Evolutionary conservation across 768 basidiomycete genomes (phyloP).

Genomic region (Suillus plorans): DNA sequence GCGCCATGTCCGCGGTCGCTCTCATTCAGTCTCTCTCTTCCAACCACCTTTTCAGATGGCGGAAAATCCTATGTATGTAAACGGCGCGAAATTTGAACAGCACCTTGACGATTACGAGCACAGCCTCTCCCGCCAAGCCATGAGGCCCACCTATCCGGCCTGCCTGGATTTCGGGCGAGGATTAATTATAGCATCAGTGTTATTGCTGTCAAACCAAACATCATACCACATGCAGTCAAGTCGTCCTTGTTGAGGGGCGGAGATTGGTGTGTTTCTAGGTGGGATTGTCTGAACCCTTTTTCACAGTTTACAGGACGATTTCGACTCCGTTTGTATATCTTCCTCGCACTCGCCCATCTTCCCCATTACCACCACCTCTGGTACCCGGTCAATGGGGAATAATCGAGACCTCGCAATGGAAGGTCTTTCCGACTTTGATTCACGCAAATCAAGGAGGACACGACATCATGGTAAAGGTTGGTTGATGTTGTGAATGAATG

Average conservation of each 20-base stretch:
- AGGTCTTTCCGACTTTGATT: slow-evolving; percentile 40
- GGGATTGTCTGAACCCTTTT: background rate
- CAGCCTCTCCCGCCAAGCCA: slow-evolving; percentile 74
- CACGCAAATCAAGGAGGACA: slow-evolving; percentile 38
- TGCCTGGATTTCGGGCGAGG: slow-evolving; percentile 70
- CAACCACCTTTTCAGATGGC: slow-evolving; percentile 55
- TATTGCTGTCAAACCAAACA: slow-evolving; percentile 47
- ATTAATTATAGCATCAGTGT: slow-evolving; percentile 64
- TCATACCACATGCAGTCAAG: slow-evolving; percentile 46
- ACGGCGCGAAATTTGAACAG: background rate
- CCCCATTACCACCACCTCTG: slow-evolving; percentile 49
- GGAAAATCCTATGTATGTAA: slow-evolving; percentile 57
- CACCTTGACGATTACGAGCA: slow-evolving; percentile 1
- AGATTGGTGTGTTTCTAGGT: slow-evolving; percentile 45
- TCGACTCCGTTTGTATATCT: slow-evolving; percentile 63
- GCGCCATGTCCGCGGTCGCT: slow-evolving; percentile 51
- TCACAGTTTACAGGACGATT: slow-evolving; percentile 40
- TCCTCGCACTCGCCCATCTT: slow-evolving; percentile 63
- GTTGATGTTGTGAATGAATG: slow-evolving; percentile 9
- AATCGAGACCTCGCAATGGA: slow-evolving; percentile 49
- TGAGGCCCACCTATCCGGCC: slow-evolving; percentile 62
- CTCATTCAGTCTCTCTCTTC: slow-evolving; percentile 56
- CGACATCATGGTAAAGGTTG: slow-evolving; percentile 38
- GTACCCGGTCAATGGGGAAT: slow-evolving; percentile 38
- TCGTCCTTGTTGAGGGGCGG: slow-evolving; percentile 52